Conservation (phyloP, 108 stramenopile species). For the Cyclostephanos invisitatus region DNA sequence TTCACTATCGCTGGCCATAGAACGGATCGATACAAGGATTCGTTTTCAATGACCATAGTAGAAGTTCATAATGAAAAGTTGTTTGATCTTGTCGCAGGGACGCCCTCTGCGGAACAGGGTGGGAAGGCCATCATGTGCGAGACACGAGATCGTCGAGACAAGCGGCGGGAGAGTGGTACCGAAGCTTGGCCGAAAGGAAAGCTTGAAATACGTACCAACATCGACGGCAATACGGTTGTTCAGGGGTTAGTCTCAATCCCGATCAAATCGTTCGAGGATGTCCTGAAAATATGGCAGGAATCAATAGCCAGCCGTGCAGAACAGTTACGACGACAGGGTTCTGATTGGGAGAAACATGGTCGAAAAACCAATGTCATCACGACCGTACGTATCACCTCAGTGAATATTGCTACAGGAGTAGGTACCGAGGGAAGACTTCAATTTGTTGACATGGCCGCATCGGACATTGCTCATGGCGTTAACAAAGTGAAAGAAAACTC, state of each 20-base stretch:
- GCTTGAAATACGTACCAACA: slow-evolving; percentile 82
- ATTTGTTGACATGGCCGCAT: slow-evolving; percentile 81
- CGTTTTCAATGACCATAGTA: slow-evolving; percentile 66
- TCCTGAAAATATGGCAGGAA: slow-evolving; percentile 59
- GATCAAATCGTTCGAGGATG: slow-evolving; percentile 67
- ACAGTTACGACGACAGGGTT: slow-evolving; percentile 55
- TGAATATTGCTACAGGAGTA: slow-evolving; percentile 73
- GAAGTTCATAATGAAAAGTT: slow-evolving; percentile 83
- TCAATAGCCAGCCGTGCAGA: slow-evolving; percentile 46
- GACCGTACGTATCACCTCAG: slow-evolving; percentile 69
- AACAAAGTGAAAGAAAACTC: slow-evolving; percentile 18
- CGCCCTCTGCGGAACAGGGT: slow-evolving; percentile 57
- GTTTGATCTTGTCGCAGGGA: slow-evolving; percentile 71
- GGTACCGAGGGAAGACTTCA: slow-evolving; percentile 73
- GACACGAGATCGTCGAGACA: slow-evolving; percentile 22
- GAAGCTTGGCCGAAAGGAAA: slow-evolving; percentile 50
- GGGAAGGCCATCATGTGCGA: slow-evolving; percentile 56
- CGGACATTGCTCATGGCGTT: slow-evolving; percentile 50
- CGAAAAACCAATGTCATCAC: slow-evolving; percentile 66
- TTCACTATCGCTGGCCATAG: slow-evolving; percentile 71
- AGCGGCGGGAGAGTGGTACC: slow-evolving; percentile 24
- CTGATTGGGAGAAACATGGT: slow-evolving; percentile 36
- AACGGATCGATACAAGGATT: slow-evolving; percentile 69
- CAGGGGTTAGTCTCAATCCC: slow-evolving; percentile 70
- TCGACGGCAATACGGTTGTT: slow-evolving; percentile 83